A percentile compares a stretch with the other conserved stretches of the same genome.
Evolutionary conservation across 768 basidiomycete species (phyloP).

Genomic region (Cyathus striatus): DNA sequence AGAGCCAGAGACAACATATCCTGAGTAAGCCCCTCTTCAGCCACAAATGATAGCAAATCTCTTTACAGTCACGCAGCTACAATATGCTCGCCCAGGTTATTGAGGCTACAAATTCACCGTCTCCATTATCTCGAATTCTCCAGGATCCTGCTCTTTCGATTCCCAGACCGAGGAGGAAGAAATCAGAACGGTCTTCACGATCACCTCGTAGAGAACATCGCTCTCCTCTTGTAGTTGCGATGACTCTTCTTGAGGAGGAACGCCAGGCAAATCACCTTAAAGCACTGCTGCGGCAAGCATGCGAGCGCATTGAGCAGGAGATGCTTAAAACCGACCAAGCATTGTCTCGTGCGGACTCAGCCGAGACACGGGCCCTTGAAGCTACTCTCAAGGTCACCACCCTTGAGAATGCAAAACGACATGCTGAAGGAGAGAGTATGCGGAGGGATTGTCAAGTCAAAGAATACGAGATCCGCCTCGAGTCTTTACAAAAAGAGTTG

Average conservation of each 20-base stretch:
- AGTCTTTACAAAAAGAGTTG: constrained; percentile 39
- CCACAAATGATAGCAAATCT: neutral
- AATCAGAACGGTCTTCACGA: constrained; percentile 27
- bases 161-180: constrained; percentile 24
- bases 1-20: too few relatives aligned
- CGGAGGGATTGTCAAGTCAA: constrained; percentile 33
- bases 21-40: neutral
- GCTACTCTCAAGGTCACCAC: constrained; percentile 26
- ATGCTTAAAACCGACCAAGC: constrained; percentile 49
- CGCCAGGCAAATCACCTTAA: constrained; percentile 52
- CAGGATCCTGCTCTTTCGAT: constrained; percentile 36
- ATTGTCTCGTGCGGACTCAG: constrained; percentile 41
- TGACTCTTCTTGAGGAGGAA: constrained; percentile 48
- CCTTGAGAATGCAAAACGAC: constrained; percentile 36
- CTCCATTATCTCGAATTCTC: constrained; percentile 37
- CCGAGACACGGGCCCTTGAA: constrained; percentile 44
- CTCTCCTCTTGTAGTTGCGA: constrained; percentile 32
- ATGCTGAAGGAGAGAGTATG: constrained; percentile 22
- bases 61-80: constrained; percentile 11
- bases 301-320: constrained; percentile 53
- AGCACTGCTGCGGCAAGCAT: constrained; percentile 42
- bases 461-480: constrained; percentile 40
- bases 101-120: constrained; percentile 39
- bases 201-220: constrained; percentile 34
- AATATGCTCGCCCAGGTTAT: constrained; percentile 34